Evolutionary conservation across 1,284 basidiomycete species (phyloP).

Genomic region (Irpex rosettiformis): DNA sequence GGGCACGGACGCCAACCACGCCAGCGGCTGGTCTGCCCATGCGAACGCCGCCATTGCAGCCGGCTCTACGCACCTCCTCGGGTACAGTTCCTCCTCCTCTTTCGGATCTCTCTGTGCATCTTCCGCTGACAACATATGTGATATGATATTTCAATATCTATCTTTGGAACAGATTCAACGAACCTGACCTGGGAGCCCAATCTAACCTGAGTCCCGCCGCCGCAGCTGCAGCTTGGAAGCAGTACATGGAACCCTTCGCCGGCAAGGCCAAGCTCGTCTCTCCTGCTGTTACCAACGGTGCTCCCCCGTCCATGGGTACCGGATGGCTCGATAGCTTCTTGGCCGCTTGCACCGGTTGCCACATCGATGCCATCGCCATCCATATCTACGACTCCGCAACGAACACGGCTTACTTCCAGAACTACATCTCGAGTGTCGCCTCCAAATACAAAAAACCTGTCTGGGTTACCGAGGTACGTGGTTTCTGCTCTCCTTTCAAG

Average conservation of each 20-base stretch:
- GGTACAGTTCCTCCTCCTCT: conserved; percentile 17
- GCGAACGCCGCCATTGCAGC: conserved; percentile 28
- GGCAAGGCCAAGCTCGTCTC: conserved; percentile 31
- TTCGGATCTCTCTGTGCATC: neutral
- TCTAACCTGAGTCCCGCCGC: conserved; percentile 27
- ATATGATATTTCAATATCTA: neutral
- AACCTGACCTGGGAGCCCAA: conserved; percentile 30
- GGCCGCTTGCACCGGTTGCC: conserved; percentile 26
- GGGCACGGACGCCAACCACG: conserved; percentile 20
- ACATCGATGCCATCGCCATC: conserved; percentile 29
- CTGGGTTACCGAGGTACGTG: conserved; percentile 29
- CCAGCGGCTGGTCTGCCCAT: conserved; percentile 22
- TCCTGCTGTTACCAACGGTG: conserved; percentile 33
- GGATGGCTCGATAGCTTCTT: conserved; percentile 32
- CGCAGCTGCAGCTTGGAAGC: conserved; percentile 28
- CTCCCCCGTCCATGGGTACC: conserved; percentile 26
- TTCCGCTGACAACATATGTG: neutral
- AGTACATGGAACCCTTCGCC: conserved; percentile 31
- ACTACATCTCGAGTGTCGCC: conserved; percentile 27
- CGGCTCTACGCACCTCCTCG: conserved; percentile 28
- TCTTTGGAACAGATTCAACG: conserved; percentile 27
- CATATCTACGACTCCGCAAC: conserved; percentile 34
- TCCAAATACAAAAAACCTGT: conserved; percentile 27
- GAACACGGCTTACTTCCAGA: conserved; percentile 30
- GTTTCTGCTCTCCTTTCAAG: neutral